Conservation (phyloP, 2,329 filamentous ascomycete genomes). For the Calonectria pseudoturangicola region DNA sequence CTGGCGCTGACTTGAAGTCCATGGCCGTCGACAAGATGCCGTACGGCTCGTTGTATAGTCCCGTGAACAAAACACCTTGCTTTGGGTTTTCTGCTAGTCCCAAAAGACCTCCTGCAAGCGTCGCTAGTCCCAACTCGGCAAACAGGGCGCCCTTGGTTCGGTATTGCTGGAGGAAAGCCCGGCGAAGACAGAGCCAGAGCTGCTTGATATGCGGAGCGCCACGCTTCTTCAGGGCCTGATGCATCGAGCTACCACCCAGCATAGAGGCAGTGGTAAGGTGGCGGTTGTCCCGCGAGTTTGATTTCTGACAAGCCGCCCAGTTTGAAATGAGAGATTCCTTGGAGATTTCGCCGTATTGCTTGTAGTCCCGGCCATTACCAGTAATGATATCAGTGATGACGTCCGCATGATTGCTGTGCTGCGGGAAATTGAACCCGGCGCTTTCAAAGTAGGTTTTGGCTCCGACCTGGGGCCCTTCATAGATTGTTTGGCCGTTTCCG, state of each 20-base stretch:
- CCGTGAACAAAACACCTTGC: slow-evolving; percentile 72
- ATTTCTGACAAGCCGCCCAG: slow-evolving; percentile 63
- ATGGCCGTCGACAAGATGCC: slow-evolving; percentile 70
- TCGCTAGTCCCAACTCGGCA: slow-evolving; percentile 72
- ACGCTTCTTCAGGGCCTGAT: slow-evolving; percentile 67
- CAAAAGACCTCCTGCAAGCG: slow-evolving; percentile 71
- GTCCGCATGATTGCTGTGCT: slow-evolving; percentile 72
- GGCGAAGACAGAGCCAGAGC: slow-evolving; percentile 70
- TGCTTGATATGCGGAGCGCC: slow-evolving; percentile 70
- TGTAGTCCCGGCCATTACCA: slow-evolving; percentile 72
- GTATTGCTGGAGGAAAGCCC: slow-evolving; percentile 75
- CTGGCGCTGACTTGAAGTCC: slow-evolving; percentile 69
- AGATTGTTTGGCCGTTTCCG: slow-evolving; percentile 72
- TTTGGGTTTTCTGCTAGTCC: slow-evolving; percentile 71
- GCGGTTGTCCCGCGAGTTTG: slow-evolving; percentile 35
- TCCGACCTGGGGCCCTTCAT: slow-evolving; percentile 67
- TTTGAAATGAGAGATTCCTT: slow-evolving; percentile 69
- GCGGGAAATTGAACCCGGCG: slow-evolving; percentile 71
- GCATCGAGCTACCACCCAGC: slow-evolving; percentile 60
- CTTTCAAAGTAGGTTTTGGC: slow-evolving; percentile 70
- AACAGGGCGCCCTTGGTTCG: slow-evolving; percentile 70
- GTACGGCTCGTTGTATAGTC: slow-evolving; percentile 71
- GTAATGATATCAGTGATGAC: slow-evolving; percentile 78
- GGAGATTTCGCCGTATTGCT: slow-evolving; percentile 65
- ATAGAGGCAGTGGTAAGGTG: slow-evolving; percentile 50